phyloP scores from a whole-genome alignment of 225 moss, liverwort and hornwort species.

The Asterella californica region DNA sequence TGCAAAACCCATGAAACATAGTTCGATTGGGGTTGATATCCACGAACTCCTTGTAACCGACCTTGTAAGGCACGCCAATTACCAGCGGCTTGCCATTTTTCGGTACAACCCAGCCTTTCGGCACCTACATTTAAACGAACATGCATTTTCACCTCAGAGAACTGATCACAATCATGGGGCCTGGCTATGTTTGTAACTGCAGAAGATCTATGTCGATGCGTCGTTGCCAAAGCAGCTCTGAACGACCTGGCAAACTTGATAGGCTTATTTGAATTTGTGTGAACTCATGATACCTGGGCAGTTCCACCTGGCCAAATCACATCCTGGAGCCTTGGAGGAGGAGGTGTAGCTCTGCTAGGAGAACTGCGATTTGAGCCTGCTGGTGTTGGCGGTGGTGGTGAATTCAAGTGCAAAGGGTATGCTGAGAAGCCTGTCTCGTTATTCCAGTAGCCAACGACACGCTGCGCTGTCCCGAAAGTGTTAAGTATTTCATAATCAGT shows the following conservation, averaged over 20 bases:
- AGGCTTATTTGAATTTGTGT: background rate
- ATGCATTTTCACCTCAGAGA: background rate
- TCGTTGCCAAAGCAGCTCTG: background rate
- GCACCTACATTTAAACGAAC: slow-evolving; percentile 36
- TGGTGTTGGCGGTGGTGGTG: background rate
- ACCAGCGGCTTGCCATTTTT: slow-evolving; percentile 68
- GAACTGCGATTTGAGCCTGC: background rate
- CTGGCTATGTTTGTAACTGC: too few species aligned
- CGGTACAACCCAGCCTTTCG: slow-evolving; percentile 83
- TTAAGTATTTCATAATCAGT: slow-evolving; percentile 67
- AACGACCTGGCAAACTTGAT: background rate
- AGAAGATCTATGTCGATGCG: background rate
- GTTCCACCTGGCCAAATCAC: slow-evolving; percentile 87
- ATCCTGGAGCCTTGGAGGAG: slow-evolving; percentile 43
- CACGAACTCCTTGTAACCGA: slow-evolving; percentile 76
- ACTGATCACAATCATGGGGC: too few species aligned
- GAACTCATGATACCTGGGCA: slow-evolving; percentile 38
- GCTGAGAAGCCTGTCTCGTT: slow-evolving; percentile 51
- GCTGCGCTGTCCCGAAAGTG: slow-evolving; percentile 65
- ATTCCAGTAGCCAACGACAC: slow-evolving; percentile 83
- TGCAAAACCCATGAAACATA: slow-evolving; percentile 72
- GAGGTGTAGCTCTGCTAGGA: background rate
- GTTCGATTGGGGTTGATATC: slow-evolving; percentile 48
- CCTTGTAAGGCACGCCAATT: slow-evolving; percentile 84
- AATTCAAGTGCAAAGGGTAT: slow-evolving; percentile 12